Base-by-base conservation (phyloP, 148 eudicot genomes). In the Camellia japonica region DNA sequence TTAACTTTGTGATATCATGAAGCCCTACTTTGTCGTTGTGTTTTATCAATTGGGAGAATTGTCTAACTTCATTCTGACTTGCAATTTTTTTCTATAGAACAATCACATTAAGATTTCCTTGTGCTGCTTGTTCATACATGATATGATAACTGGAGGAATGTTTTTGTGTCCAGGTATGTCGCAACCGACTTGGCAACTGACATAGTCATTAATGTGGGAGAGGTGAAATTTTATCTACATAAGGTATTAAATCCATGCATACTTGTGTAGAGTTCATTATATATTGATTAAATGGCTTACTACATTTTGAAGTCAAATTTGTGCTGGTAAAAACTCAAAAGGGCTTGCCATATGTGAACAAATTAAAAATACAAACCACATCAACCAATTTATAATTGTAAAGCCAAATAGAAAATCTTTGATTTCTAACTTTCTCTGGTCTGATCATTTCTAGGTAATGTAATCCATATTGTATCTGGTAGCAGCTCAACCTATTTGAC, bases 171-270 rank as follows among this genome's bases (percentile, higher is more conserved):
- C 93, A 95, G 98, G 89, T 92, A 86, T 87, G 97, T 95, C 70
- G 93, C 94, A 23, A 82, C 95, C n/a, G 99, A 93, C 79, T 85
- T 95, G 82, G 90, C 97, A 58, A 84, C 93, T 46, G 99, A 95
- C 79, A 84, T 93, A 75, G 90, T 91, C 62, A 83, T 95, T 56
- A 91, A 78, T 68, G 93, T 95, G 42, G 92, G 84, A 58, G 93
- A 91, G 51, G 90, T 91, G 78, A 92, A 90, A 30, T 30, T 30
- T 30, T 30, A 30, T 30, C 38, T 30, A 30, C 38, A 30, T 30
- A 1, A 30, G 38, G 99, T 95, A 86, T 42, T 83, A 20, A 52
- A 58, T n/a, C 30, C 7, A 71, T 61, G 1, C 51, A 23, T 54
- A 51, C 23, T 59, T 68, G 58, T 64, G 49, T 47, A 76, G 43